Evolutionary conservation across 2,329 filamentous ascomycete genomes (phyloP).

Genomic region (Acephala macrosclerotiorum): DNA sequence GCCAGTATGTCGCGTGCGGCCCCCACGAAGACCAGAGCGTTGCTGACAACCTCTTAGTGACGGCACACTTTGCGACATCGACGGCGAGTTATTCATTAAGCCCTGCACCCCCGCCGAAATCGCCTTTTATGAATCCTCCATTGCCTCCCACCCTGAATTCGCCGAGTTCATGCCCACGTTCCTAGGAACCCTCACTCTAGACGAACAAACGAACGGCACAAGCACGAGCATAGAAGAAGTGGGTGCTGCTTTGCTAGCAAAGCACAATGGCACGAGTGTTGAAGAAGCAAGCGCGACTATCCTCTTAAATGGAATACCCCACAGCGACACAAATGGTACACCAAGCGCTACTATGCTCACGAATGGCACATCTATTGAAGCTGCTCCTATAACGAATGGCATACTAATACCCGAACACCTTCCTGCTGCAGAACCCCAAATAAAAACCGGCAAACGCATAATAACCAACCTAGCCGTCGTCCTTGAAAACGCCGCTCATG

Average conservation of each 20-base stretch:
- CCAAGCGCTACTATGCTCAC: not conserved
- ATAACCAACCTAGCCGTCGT: conserved; percentile 83
- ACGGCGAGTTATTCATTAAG: conserved; percentile 90
- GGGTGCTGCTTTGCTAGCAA: conserved; percentile 46
- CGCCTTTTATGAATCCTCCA: conserved; percentile 81
- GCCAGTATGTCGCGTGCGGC: conserved; percentile 70
- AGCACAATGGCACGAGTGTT: conserved; percentile 53
- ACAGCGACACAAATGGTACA: not conserved
- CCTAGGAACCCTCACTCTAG: conserved; percentile 80
- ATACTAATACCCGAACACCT: conserved; percentile 38
- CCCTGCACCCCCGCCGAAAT: conserved; percentile 89
- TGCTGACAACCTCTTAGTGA: conserved; percentile 64
- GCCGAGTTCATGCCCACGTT: conserved; percentile 83
- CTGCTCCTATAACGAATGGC: not conserved
- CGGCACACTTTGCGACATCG: conserved; percentile 84
- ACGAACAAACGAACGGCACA: conserved; percentile 56
- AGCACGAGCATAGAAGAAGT: conserved; percentile 57
- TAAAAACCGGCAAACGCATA: conserved; percentile 54
- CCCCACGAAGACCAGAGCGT: conserved; percentile 1
- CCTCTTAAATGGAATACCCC: not conserved
- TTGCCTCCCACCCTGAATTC: conserved; percentile 73
- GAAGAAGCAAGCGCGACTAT: conserved; percentile 48
- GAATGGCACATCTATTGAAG: conserved; percentile 6
- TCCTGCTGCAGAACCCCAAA: conserved; percentile 36
- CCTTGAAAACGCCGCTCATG: conserved; percentile 81